These are phyloP conservation scores for Lepidium campestre DNA, from an alignment of 441 rosid genomes.

Conservation along the genomic window DNA sequence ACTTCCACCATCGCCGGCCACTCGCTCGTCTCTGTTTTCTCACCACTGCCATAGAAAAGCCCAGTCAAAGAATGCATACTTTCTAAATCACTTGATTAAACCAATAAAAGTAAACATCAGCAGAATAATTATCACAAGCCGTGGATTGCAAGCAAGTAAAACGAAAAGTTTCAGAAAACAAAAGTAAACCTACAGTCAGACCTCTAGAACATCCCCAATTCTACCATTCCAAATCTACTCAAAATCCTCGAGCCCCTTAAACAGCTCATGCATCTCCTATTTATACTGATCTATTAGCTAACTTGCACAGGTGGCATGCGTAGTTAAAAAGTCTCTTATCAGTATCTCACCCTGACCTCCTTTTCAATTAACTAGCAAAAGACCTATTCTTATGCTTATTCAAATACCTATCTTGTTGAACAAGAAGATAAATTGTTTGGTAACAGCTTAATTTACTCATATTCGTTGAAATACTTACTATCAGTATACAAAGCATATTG, in stretches of 20 bases:
- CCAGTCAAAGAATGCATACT: conserved; percentile 11
- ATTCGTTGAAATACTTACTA: not conserved
- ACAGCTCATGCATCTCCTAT: not conserved
- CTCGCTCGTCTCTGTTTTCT: conserved; percentile 51
- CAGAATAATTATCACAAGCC: not conserved
- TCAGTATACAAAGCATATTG: not conserved
- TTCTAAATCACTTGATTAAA: not conserved
- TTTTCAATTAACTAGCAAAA: not conserved
- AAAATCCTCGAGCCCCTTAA: not conserved
- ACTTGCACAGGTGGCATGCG: not conserved
- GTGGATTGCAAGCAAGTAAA: too few relatives aligned
- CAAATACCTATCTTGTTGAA: not conserved
- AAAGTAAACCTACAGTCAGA: not conserved
- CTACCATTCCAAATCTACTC: too few relatives aligned
- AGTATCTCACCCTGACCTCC: not conserved
- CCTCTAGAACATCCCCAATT: not conserved
- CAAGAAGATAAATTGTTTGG: not conserved
- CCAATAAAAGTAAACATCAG: not conserved
- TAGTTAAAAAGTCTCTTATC: not conserved
- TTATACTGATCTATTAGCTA: not conserved
- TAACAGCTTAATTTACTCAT: not conserved
- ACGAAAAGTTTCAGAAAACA: too few relatives aligned
- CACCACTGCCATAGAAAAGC: conserved; percentile 55
- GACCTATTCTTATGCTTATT: not conserved
- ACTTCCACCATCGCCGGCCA: conserved; percentile 75